phyloP scores from a whole-genome alignment of 495 filamentous ascomycete genomes.

The Lepraria neglecta region DNA sequence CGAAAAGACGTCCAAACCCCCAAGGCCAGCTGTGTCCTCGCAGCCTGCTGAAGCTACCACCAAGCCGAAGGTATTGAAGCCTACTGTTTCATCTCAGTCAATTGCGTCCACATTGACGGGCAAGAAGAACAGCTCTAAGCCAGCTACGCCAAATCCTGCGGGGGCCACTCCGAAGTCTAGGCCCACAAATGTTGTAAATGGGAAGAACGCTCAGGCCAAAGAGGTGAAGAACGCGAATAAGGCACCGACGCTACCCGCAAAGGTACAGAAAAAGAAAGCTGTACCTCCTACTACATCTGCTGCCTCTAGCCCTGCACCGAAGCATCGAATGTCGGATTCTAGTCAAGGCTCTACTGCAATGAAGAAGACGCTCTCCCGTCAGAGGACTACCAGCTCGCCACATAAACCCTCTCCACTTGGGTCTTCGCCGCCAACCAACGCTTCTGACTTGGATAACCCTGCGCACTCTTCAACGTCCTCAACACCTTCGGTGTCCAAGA shows the following conservation, averaged over 20 bases:
- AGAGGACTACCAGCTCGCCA: conserved; percentile 47
- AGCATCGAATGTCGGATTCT: conserved; percentile 14
- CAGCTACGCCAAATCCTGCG: conserved; percentile 19
- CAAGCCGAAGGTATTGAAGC: conserved; percentile 20
- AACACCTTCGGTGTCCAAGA: conserved; percentile 20
- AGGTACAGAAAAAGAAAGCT: conserved; percentile 36
- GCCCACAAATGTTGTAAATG: background rate
- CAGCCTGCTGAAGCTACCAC: conserved; percentile 17
- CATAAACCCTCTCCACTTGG: conserved; percentile 69
- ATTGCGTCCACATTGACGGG: conserved; percentile 23
- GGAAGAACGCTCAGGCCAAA: conserved; percentile 10
- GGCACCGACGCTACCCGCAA: conserved; percentile 23
- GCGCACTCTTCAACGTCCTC: conserved; percentile 37
- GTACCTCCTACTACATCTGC: conserved; percentile 34
- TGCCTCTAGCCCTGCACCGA: conserved; percentile 28
- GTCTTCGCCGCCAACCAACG: conserved; percentile 70
- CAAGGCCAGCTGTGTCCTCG: conserved; percentile 26
- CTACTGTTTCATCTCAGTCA: conserved; percentile 19
- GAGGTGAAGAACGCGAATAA: conserved; percentile 8
- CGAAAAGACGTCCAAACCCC: conserved; percentile 34
- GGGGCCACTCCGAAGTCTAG: conserved; percentile 18
- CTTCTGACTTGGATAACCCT: conserved; percentile 53
- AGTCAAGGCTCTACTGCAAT: conserved; percentile 23
- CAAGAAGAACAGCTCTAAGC: conserved; percentile 25
- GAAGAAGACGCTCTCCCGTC: conserved; percentile 27